Conservation (phyloP, 352 stramenopile genomes). For the Thraustochytrium sp. region DNA sequence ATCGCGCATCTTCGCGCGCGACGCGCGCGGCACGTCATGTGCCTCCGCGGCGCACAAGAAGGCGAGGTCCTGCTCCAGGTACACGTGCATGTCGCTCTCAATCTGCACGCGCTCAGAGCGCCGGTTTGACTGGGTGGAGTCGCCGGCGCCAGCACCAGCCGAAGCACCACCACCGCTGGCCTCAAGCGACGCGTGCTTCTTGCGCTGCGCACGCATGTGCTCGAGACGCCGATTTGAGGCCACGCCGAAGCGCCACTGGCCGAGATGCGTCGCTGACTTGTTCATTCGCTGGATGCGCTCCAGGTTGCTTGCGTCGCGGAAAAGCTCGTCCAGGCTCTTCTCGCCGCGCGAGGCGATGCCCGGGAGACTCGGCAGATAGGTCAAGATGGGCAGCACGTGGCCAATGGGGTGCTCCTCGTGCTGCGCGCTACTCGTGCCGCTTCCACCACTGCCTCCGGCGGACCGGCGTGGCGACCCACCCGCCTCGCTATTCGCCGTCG, state of each 20-base stretch:
- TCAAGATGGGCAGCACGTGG: conserved; percentile 3
- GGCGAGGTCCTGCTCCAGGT: conserved; percentile 19
- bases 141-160: no score
- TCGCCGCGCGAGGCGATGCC: not conserved
- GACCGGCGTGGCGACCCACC: no score
- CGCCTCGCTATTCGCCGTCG: not conserved
- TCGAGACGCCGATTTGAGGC: not conserved
- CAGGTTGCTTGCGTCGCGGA: conserved; percentile 24
- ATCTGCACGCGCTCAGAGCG: not conserved
- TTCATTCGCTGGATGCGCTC: conserved; percentile 25
- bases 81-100: conserved; percentile 16
- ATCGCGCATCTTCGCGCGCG: not conserved
- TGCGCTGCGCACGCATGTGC: not conserved
- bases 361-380: not conserved
- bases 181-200: not conserved
- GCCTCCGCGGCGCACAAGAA: not conserved
- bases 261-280: not conserved
- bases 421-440: no score
- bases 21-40: not conserved
- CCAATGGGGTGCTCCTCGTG: not conserved
- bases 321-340: conserved; percentile 26
- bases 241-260: conserved; percentile 7
- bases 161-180: no score
- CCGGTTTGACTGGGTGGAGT: no score
- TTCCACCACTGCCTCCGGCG: no score